A percentile compares a stretch with the other conserved stretches of the same genome.
Conservation (phyloP, 177 flowering plant species). For the Vitis hybrid region DNA sequence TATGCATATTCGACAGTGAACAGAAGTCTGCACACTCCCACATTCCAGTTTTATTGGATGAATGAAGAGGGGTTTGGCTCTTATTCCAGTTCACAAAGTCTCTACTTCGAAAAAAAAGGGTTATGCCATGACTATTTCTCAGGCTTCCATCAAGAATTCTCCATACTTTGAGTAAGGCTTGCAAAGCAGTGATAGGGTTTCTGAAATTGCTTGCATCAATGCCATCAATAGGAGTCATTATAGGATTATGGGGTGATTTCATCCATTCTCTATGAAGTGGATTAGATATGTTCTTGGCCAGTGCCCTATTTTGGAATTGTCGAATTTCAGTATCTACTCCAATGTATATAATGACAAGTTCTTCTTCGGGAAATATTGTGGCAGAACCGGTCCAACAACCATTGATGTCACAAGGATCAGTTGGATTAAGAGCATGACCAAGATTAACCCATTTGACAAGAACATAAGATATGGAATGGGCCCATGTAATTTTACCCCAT, state of each 20-base stretch:
- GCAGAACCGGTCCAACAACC: conserved; percentile 51
- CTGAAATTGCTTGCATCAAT: conserved; percentile 22
- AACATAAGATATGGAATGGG: conserved; percentile 39
- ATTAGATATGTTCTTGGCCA: conserved; percentile 37
- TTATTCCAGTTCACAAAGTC: conserved; percentile 34
- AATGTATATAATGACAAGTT: conserved; percentile 37
- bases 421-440: conserved; percentile 19
- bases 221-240: conserved; percentile 22
- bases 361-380: conserved; percentile 29
- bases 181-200: conserved; percentile 55
- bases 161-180: conserved; percentile 29
- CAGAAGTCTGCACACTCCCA: too few species aligned
- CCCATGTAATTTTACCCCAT: conserved; percentile 34
- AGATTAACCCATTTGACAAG: conserved; percentile 31
- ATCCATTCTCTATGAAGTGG: conserved; percentile 37
- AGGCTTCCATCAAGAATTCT: conserved; percentile 34
- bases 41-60: conserved; percentile 15
- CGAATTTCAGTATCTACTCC: conserved; percentile 19
- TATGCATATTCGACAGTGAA: too few species aligned
- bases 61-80: conserved; percentile 23
- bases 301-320: conserved; percentile 39
- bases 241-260: conserved; percentile 30
- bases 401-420: conserved; percentile 24
- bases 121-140: conserved; percentile 17
- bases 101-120: conserved; percentile 23